Evolutionary conservation across 768 basidiomycete genomes (phyloP), one percentile per base, ranked within the genome.

Genomic region (Podaxis sp.): DNA sequence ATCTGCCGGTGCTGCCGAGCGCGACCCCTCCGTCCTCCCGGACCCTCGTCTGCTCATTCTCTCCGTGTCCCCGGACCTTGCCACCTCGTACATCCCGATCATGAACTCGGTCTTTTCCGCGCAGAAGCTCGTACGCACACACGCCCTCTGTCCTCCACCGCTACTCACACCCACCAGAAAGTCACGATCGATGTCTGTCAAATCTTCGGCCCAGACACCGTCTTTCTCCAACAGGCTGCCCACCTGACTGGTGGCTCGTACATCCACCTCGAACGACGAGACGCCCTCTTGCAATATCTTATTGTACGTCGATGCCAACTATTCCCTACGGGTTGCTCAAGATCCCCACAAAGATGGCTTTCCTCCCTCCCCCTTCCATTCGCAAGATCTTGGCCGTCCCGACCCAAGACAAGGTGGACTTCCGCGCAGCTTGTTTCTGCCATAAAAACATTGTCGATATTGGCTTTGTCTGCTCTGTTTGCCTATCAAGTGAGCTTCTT

Each of bases 51-150:
- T 79, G 49, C 74, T 75, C 71, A 91, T 99, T 66, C 80, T 99
- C 58, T 96, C 95, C 44, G 95, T 97, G 59, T 96, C 96, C 11
- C 93, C 93, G 15, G 92, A 96, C 75, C 82, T 89, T 30, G 89
- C 92, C 8, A 83, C 88, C 7, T 93, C 95, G 9, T 99, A 99
- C 75, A 96, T 99, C 54, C 93, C 96, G 26, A 88, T 99, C 72
- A 99, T 99, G 97, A 99, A 99, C 73, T 89, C 95, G 59, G 99
- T 99, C 54, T 99, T 99, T 76, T 95, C 96, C 17, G 97, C 97
- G 4, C 97, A 99, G 75, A 99, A 99, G 79, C 81, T 95, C 67
- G 96, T 93, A 66, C 68, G 89, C 75, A 61, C 57, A 26, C 52
- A 48, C 40, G n/a, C 57, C 42, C 46, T 63, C 46, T 28, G 56